phyloP scores from a whole-genome alignment of 192 early-diverging fungal genomes.

The Backusella sp. region DNA sequence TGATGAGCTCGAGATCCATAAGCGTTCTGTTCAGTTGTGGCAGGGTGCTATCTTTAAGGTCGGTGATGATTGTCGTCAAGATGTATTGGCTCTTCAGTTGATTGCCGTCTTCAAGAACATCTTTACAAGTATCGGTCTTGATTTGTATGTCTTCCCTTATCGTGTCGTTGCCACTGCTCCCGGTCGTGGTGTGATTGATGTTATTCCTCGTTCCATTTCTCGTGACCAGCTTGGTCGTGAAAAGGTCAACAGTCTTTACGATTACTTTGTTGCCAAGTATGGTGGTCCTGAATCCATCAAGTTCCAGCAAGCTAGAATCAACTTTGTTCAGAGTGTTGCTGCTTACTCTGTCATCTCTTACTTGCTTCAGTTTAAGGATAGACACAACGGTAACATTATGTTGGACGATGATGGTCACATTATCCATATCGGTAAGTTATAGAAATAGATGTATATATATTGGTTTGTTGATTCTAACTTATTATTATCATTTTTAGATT shows the following conservation, averaged over 20 bases:
- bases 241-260: conserved; percentile 95
- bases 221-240: conserved; percentile 97
- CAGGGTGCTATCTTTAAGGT: conserved; percentile 99
- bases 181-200: conserved; percentile 98
- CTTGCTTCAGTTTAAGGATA: conserved; percentile 96
- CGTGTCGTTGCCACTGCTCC: conserved; percentile 96
- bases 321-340: conserved; percentile 94
- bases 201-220: conserved; percentile 95
- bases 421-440: conserved; percentile 82
- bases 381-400: conserved; percentile 99
- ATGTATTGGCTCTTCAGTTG: conserved; percentile 95
- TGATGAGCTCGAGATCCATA: conserved; percentile 34
- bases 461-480: background rate
- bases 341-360: conserved; percentile 95
- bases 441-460: background rate
- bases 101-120: conserved; percentile 98
- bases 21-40: conserved; percentile 56
- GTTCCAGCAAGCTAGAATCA: conserved; percentile 87
- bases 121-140: conserved; percentile 84
- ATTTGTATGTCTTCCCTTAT: conserved; percentile 97
- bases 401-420: conserved; percentile 95
- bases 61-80: conserved; percentile 99
- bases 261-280: conserved; percentile 93
- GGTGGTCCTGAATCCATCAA: conserved; percentile 84
- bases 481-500: conserved; percentile 59